Percentiles rank a stretch among this genome's conserved stretches.
Conservation (phyloP, 2,329 filamentous ascomycete species). For the Fusarium bactridioides region DNA sequence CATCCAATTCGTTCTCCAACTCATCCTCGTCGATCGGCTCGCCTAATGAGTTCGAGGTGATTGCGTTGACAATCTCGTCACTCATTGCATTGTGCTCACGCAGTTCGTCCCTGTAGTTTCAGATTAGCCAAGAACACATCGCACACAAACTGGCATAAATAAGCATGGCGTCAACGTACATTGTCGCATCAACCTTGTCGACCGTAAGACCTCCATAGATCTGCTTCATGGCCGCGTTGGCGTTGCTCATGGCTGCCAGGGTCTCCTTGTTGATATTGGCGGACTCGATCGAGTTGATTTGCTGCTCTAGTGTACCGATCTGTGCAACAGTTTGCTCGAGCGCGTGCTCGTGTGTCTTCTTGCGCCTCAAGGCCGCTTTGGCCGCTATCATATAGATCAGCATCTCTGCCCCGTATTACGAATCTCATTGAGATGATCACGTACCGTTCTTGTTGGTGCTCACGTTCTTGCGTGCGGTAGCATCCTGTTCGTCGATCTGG, state of each 20-base stretch:
- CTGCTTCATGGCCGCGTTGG: constrained; percentile 87
- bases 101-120: constrained; percentile 77
- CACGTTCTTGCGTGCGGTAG: constrained; percentile 87
- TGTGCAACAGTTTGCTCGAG: constrained; percentile 90
- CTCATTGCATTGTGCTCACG: constrained; percentile 92
- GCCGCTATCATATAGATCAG: constrained; percentile 68
- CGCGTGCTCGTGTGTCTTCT: constrained; percentile 92
- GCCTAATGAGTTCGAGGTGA: constrained; percentile 74
- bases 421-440: constrained; percentile 42
- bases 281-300: constrained; percentile 96
- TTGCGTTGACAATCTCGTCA: constrained; percentile 89
- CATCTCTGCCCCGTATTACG: constrained; percentile 22
- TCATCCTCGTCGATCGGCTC: constrained; percentile 85
- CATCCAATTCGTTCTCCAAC: constrained; percentile 83
- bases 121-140: constrained; percentile 43
- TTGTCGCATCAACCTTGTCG: constrained; percentile 93
- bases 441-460: constrained; percentile 87
- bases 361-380: constrained; percentile 87
- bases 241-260: constrained; percentile 90
- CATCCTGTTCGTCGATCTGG: constrained; percentile 93
- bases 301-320: constrained; percentile 90
- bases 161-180: constrained; percentile 67
- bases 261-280: constrained; percentile 99
- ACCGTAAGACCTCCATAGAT: constrained; percentile 92
- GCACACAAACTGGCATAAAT: not conserved